Evolutionary conservation across 257 asterid species (phyloP), one percentile per base, ranked within the genome.

Genomic region (Solanum rostratum): DNA sequence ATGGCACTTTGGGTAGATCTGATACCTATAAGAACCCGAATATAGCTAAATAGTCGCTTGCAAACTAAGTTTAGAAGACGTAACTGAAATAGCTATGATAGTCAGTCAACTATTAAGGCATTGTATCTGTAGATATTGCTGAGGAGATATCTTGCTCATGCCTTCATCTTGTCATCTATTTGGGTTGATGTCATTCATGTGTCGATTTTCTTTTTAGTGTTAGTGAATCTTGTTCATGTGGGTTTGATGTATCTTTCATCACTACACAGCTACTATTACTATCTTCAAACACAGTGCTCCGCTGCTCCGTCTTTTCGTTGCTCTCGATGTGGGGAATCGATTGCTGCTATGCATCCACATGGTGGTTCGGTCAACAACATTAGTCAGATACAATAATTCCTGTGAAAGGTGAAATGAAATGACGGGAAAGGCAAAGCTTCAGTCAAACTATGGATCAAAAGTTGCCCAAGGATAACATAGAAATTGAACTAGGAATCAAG

Each of bases 341-440:
- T 96, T 83, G 95, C 91, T 80, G 98, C 98, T 37, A 88, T 92
- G 98, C 98, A 95, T 86, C 92, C 96, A 73, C 88, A 88, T 27
- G 93, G 94, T 69, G 91, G 89, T 83, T 45, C 87, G 24, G 69
- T 70, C 66, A 33, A 84, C 86, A 90, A 84, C 22, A 79, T 53
- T 30, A 60, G 85, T 82, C 85, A 63, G 53, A 84, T 80, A 86
- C 88, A 91, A 84, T 91, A 85, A 91, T 74, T 53, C 30, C 49
- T 80, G 79, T 85, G 62, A 84, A 22, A 79, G 87, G 85, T 24
- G 83, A 84, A 81, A 50, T 15, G 68, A 84, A 76, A 89, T 50
- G 73, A 63, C 53, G 7, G 52, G 83, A 65, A 54, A 66, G 82
- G 82, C 45, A 78, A n/a, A 78, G 63, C 27, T 78, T 78, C 82